Conservation (phyloP, 345 rosid genomes). For the Salix suchowensis region DNA sequence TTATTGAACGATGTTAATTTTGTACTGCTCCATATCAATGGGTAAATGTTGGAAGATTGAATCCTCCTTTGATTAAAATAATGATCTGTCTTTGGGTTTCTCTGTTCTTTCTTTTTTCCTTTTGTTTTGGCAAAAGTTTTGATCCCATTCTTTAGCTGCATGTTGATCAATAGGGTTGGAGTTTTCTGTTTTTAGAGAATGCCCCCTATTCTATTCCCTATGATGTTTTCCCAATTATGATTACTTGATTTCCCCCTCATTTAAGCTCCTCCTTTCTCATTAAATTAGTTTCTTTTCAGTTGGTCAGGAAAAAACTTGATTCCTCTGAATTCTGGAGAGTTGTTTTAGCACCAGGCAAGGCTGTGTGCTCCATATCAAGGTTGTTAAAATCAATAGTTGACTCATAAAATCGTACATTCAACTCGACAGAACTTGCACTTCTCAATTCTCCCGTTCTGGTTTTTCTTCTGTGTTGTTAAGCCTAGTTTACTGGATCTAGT, state of each 20-base stretch:
- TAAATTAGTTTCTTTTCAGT: neutral
- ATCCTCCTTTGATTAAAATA: conserved; percentile 16
- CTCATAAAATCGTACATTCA: too few relatives aligned
- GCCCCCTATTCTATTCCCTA: neutral
- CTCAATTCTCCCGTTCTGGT: too few relatives aligned
- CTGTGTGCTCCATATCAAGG: neutral
- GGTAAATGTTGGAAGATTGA: conserved; percentile 9
- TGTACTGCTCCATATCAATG: neutral
- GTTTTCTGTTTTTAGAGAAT: neutral
- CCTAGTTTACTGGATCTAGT: too few relatives aligned
- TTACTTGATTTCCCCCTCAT: neutral
- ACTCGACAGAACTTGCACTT: too few relatives aligned
- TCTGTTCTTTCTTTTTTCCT: neutral
- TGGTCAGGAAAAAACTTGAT: neutral
- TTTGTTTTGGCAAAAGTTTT: neutral
- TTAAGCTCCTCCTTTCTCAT: neutral
- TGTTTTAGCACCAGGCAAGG: neutral
- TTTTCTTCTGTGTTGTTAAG: too few relatives aligned
- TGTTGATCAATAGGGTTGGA: neutral
- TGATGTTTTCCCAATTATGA: neutral
- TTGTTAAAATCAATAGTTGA: too few relatives aligned
- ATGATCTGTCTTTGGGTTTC: neutral
- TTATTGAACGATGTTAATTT: neutral
- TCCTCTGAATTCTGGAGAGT: neutral
- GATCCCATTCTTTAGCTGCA: neutral